Conservation (phyloP, 768 basidiomycete species). For the Mycena amicta region DNA sequence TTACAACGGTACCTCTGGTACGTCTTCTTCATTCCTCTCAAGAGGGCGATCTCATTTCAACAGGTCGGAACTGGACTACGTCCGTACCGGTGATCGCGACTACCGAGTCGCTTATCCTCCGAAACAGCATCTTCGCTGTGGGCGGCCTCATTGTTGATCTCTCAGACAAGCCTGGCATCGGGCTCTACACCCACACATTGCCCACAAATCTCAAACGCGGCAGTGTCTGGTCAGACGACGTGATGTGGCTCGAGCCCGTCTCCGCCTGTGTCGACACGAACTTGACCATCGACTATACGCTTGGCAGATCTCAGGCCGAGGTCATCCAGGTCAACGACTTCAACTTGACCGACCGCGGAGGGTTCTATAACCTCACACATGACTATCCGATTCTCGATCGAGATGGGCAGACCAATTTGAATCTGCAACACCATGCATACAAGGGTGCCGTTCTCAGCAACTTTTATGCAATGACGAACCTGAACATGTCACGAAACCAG, state of each 20-base stretch:
- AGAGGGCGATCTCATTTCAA: neutral
- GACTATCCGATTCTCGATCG: slow-evolving; percentile 14
- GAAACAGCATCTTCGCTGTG: slow-evolving; percentile 22
- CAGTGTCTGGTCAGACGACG: slow-evolving; percentile 24
- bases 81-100: slow-evolving; percentile 3
- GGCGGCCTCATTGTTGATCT: slow-evolving; percentile 26
- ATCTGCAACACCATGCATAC: slow-evolving; percentile 24
- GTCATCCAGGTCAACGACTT: slow-evolving; percentile 2
- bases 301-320: neutral
- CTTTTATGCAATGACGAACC: slow-evolving; percentile 16
- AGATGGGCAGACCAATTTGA: slow-evolving; percentile 24
- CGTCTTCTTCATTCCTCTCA: neutral
- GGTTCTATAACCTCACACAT: slow-evolving; percentile 20
- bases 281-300: slow-evolving; percentile 24
- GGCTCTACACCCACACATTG: slow-evolving; percentile 22
- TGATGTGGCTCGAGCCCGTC: slow-evolving; percentile 29
- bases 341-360: slow-evolving; percentile 24
- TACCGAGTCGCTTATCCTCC: slow-evolving; percentile 22
- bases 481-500: slow-evolving; percentile 19
- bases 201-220: slow-evolving; percentile 7
- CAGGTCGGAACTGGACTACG: slow-evolving; percentile 14
- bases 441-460: slow-evolving; percentile 27
- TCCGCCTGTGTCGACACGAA: slow-evolving; percentile 28
- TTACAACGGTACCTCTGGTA: slow-evolving; percentile 17
- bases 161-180: slow-evolving; percentile 23